Conservation (phyloP, 2,329 filamentous ascomycete genomes). For the Fusarium pseudograminearum region DNA sequence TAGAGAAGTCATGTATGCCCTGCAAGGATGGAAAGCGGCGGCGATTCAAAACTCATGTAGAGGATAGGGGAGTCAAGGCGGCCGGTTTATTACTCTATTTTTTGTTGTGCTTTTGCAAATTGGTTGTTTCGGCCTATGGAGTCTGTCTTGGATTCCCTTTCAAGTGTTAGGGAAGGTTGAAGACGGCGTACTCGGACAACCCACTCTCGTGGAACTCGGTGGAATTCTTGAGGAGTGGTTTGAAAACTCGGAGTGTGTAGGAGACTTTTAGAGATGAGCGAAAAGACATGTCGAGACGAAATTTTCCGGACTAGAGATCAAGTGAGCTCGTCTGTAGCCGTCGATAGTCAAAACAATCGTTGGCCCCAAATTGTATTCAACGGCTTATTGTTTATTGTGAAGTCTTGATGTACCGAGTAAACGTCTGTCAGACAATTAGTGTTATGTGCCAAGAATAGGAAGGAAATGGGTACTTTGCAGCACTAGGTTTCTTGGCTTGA, state of each 20-base stretch:
- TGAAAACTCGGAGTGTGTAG: slow-evolving; percentile 49
- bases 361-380: slow-evolving; percentile 15
- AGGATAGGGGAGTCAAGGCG: slow-evolving; percentile 56
- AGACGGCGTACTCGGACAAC: slow-evolving; percentile 44
- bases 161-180: slow-evolving; percentile 52
- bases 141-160: slow-evolving; percentile 50
- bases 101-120: slow-evolving; percentile 42
- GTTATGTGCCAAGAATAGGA: too few relatives aligned
- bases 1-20: slow-evolving; percentile 59
- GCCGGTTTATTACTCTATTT: slow-evolving; percentile 44
- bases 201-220: slow-evolving; percentile 36
- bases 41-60: slow-evolving; percentile 58
- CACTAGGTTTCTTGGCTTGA: neutral
- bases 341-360: slow-evolving; percentile 36
- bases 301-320: slow-evolving; percentile 49
- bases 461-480: neutral
- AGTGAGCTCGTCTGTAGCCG: slow-evolving; percentile 50
- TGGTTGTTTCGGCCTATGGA: slow-evolving; percentile 40
- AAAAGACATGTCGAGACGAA: slow-evolving; percentile 41
- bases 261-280: slow-evolving; percentile 42
- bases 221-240: slow-evolving; percentile 37
- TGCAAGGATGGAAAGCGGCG: slow-evolving; percentile 51
- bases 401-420: neutral
- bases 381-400: slow-evolving; percentile 8
- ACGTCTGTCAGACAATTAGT: neutral